Base-by-base conservation (phyloP, 1,284 basidiomycete genomes). In the Sporisorium exsertum region DNA sequence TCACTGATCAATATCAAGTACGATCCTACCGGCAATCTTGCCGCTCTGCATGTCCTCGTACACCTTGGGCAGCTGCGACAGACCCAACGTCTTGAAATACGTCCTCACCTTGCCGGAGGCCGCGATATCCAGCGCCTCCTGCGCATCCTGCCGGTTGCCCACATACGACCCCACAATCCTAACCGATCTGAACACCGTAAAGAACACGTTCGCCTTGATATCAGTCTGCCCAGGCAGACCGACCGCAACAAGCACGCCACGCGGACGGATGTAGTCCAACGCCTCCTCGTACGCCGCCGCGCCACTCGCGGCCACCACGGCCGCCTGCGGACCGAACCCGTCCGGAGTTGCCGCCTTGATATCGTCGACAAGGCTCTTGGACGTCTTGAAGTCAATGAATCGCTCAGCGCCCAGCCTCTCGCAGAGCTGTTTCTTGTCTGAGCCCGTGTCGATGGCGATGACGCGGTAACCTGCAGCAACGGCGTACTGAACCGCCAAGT, bases 361-460 rank as follows among this genome's bases (percentile, higher is more conserved):
- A 33, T 90, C 91, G 43, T 85, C 87, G 33, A 91, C 89, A 60
- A 92, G 87, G 79, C 92, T 83, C 71, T 83, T 81, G 46, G 59
- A 62, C 50, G 79, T 88, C 77, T 88, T 90, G 87, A 93, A 94
- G 87, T 95, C 93, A 76, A 95, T 89, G 89, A 91, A 94, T 57
- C 88, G 88, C 76, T 92, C 90, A 0, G 92, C 92, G 49, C 94
- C 93, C 58, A 94, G 90, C 29, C 88, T 86, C 68, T 88, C 79
- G 84, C 89, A 90, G 16, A 95, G 88, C 55, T 90, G 87, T 80
- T 89, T 88, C 88, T 95, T 95, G 77, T 92, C 91, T 3, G 87
- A 89, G 35, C 93, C 93, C 2, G 91, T 90, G 79, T 93, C 92
- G 82, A 94, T 90, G 20, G 92, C 93, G 71, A 95, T 90, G 45